These are phyloP conservation scores for Ganoderma boninense DNA, from an alignment of 1,284 basidiomycete species.

Conservation along the genomic window DNA sequence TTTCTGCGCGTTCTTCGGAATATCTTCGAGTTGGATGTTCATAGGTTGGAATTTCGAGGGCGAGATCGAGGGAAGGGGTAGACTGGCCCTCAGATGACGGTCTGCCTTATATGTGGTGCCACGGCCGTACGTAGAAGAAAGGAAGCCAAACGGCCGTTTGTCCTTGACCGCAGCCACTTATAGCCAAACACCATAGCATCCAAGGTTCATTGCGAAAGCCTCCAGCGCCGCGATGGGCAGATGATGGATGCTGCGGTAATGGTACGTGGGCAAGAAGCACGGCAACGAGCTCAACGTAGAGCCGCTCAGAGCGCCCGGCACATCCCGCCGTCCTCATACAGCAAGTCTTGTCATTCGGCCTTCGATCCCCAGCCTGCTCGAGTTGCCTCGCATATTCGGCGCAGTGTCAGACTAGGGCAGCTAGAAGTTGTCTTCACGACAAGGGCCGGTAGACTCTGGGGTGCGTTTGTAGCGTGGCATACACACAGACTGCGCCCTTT, in stretches of 20 bases:
- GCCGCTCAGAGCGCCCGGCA: no score
- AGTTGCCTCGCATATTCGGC: no score
- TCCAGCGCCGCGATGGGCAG: not conserved
- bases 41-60: not conserved
- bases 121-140: not conserved
- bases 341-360: no score
- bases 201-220: not conserved
- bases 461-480: no score
- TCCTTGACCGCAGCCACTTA: not conserved
- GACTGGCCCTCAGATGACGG: not conserved
- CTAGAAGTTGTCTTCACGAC: no score
- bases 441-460: no score
- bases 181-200: not conserved
- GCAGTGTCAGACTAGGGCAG: no score
- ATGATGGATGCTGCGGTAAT: not conserved
- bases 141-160: not conserved
- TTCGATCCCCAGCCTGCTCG: no score
- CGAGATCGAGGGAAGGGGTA: not conserved
- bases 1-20: conserved; percentile 55
- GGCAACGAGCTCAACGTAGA: no score
- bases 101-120: not conserved
- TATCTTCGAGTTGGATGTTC: conserved; percentile 44
- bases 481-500: no score
- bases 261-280: not conserved
- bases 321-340: no score